A percentile compares a stretch with the other conserved stretches of the same genome.
Conservation (phyloP, 108 stramenopile genomes). For the Pseudonitzschia multiseries region DNA sequence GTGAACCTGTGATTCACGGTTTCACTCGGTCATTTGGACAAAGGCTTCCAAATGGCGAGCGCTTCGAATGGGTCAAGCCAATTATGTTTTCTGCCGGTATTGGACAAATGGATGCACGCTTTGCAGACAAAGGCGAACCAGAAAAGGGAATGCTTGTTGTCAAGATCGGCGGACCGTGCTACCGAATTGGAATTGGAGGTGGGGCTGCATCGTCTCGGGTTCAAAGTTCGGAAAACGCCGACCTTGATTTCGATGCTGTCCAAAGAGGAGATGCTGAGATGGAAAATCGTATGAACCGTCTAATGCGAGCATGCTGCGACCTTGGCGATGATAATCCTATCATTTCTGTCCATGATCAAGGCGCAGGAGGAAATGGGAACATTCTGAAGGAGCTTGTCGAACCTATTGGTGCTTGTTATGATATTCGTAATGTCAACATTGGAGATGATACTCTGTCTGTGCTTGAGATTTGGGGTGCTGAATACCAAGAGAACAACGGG, state of each 20-base stretch:
- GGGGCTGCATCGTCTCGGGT: slow-evolving; percentile 94
- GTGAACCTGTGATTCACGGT: slow-evolving; percentile 97
- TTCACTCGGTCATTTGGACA: slow-evolving; percentile 96
- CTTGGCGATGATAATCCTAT: slow-evolving; percentile 96
- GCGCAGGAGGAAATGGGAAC: slow-evolving; percentile 99
- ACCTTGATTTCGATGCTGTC: slow-evolving; percentile 98
- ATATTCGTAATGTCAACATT: slow-evolving; percentile 84
- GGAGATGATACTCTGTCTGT: slow-evolving; percentile 96
- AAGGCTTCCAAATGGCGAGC: slow-evolving; percentile 89
- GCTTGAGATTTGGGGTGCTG: slow-evolving; percentile 98
- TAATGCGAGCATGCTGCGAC: slow-evolving; percentile 98
- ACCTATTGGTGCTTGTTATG: slow-evolving; percentile 94
- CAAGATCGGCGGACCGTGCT: slow-evolving; percentile 98
- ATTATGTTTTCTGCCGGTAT: slow-evolving; percentile 99
- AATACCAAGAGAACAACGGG: slow-evolving; percentile 99
- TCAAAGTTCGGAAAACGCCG: slow-evolving; percentile 84
- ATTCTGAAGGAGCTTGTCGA: slow-evolving; percentile 99
- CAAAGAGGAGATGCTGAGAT: slow-evolving; percentile 99
- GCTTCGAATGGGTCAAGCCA: slow-evolving; percentile 98
- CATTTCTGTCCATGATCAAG: slow-evolving; percentile 97
- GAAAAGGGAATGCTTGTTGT: slow-evolving; percentile 96
- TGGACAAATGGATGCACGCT: slow-evolving; percentile 92
- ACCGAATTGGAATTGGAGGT: slow-evolving; percentile 98
- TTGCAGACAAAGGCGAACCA: slow-evolving; percentile 89
- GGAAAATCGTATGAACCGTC: slow-evolving; percentile 97